Percentiles rank a stretch among this genome's conserved stretches.
phyloP scores from a whole-genome alignment of 805 yeast genomes.

The Candida glaebosa region DNA sequence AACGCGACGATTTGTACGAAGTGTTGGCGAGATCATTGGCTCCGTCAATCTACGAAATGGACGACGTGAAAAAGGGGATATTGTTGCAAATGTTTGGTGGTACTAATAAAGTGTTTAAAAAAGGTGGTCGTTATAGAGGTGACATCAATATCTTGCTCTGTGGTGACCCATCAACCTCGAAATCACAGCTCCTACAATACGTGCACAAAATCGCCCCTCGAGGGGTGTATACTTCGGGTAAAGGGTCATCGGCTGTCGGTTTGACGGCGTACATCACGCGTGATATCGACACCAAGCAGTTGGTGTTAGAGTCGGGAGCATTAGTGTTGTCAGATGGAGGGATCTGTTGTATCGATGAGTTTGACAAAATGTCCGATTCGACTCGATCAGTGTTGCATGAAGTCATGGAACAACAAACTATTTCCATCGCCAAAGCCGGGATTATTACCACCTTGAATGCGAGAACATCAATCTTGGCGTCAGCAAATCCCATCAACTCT shows the following conservation, averaged over 20 bases:
- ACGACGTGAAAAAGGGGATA: constrained; percentile 95
- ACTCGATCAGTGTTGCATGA: constrained; percentile 99
- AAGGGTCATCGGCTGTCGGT: constrained; percentile 99
- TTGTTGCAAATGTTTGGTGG: constrained; percentile 94
- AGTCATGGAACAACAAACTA: constrained; percentile 99
- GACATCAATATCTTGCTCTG: constrained; percentile 88
- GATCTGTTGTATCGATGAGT: constrained; percentile 97
- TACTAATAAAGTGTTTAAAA: constrained; percentile 78
- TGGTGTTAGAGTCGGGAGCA: constrained; percentile 95
- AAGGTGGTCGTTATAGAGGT: constrained; percentile 95
- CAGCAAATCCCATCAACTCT: constrained; percentile 97
- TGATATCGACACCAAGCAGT: constrained; percentile 88
- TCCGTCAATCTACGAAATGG: constrained; percentile 95
- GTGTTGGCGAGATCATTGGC: constrained; percentile 86
- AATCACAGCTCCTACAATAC: constrained; percentile 89
- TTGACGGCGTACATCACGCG: constrained; percentile 94
- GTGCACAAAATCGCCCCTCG: constrained; percentile 98
- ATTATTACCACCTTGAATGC: constrained; percentile 97
- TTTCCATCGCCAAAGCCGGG: constrained; percentile 97
- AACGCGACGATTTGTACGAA: constrained; percentile 79
- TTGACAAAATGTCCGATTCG: constrained; percentile 92
- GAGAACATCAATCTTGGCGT: constrained; percentile 92
- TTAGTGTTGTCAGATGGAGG: constrained; percentile 98
- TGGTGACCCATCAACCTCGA: constrained; percentile 98
- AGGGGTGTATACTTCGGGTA: constrained; percentile 97